Percentiles rank a stretch among this genome's conserved stretches.
Evolutionary conservation across 495 filamentous ascomycete genomes (phyloP).

Genomic region (Tuber indicum): DNA sequence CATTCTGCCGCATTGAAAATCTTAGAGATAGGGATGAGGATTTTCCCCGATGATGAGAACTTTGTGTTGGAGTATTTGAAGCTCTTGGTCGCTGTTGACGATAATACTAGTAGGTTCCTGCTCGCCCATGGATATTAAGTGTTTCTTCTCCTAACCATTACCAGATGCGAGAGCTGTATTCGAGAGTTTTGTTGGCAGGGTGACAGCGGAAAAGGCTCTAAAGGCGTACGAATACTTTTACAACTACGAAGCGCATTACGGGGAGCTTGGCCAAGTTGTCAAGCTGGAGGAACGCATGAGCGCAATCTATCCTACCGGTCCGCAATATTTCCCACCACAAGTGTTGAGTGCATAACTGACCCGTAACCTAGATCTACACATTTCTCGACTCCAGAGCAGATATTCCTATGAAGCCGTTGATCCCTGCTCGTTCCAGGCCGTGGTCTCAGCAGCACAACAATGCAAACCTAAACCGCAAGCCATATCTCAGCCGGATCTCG

Average conservation of each 20-base stretch:
- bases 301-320: constrained; percentile 71
- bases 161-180: constrained; percentile 92
- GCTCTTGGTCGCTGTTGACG: constrained; percentile 81
- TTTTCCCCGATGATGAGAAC: constrained; percentile 85
- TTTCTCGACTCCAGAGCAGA: constrained; percentile 67
- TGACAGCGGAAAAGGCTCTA: constrained; percentile 69
- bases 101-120: constrained; percentile 74
- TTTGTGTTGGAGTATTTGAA: constrained; percentile 93
- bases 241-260: constrained; percentile 84
- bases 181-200: constrained; percentile 76
- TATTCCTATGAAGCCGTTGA: constrained; percentile 63
- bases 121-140: not conserved
- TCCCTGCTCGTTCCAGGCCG: constrained; percentile 69
- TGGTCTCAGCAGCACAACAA: constrained; percentile 72
- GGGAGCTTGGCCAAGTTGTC: constrained; percentile 78
- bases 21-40: constrained; percentile 83
- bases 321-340: constrained; percentile 18
- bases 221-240: constrained; percentile 84
- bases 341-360: constrained; percentile 14
- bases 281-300: constrained; percentile 89
- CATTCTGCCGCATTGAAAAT: constrained; percentile 86
- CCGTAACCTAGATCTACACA: constrained; percentile 55
- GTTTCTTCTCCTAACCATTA: constrained; percentile 19
- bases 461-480: constrained; percentile 56
- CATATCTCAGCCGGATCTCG: constrained; percentile 47